Evolutionary conservation across 2,329 filamentous ascomycete genomes (phyloP).

Genomic region (Talaromyces verruculosus): DNA sequence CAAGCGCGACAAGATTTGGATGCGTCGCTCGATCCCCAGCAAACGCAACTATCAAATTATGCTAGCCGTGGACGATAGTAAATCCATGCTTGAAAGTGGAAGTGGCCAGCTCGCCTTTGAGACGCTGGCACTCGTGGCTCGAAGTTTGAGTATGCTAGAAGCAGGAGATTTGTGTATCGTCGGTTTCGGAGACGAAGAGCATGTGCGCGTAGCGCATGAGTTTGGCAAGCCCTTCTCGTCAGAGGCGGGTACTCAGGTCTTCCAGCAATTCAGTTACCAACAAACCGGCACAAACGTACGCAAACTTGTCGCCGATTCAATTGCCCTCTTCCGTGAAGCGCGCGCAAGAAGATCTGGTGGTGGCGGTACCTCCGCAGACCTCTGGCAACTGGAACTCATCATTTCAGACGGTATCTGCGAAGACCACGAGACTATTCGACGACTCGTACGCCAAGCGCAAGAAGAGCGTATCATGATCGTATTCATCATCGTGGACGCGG

Average conservation of each 20-base stretch:
- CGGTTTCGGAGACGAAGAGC: conserved; percentile 72
- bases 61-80: conserved; percentile 93
- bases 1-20: conserved; percentile 99
- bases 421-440: conserved; percentile 77
- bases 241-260: conserved; percentile 77
- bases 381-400: conserved; percentile 94
- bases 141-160: conserved; percentile 87
- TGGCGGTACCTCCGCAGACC: conserved; percentile 57
- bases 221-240: conserved; percentile 79
- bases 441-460: conserved; percentile 80
- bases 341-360: conserved; percentile 58
- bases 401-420: conserved; percentile 93
- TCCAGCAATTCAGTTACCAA: conserved; percentile 80
- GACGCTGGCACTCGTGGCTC: conserved; percentile 86
- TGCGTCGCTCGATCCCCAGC: conserved; percentile 85
- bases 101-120: conserved; percentile 83
- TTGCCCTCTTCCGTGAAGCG: conserved; percentile 78
- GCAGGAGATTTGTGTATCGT: conserved; percentile 90
- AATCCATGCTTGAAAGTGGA: conserved; percentile 82
- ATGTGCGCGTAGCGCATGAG: conserved; percentile 80
- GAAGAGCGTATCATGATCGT: conserved; percentile 97
- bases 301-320: conserved; percentile 71
- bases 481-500: conserved; percentile 88
- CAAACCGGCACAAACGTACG: conserved; percentile 85
- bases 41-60: conserved; percentile 97